Base-by-base conservation (phyloP, 306 rosid species). In the Erythrophleum fordii region DNA sequence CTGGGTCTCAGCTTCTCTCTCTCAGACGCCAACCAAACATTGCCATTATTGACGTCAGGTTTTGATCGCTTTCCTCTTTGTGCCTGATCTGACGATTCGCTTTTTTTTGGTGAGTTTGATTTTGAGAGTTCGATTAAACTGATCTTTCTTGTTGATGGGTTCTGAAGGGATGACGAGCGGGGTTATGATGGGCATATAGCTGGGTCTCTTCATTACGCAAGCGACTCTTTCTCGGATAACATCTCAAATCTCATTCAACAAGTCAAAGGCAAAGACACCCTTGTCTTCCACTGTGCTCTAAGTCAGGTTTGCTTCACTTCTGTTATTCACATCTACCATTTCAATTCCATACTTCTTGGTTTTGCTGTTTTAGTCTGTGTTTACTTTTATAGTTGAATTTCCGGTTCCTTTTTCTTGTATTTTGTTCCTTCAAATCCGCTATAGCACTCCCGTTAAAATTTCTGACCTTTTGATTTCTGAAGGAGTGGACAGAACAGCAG, bases 241-340 rank as follows among this genome's bases (percentile, higher is more conserved):
- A 85, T 92, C 11, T 53, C 93, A 2, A 84, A 88, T 72, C 97
- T 92, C 23, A 1, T 88, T 77, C 90, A 85, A 8, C 80, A 91
- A 37, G 93, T 91, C 74, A 81, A 88, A 53, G 97, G 90, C 68
- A 93, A 91, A 83, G 97, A 95, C 72, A 95, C 97, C 75, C 88
- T 93, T 20, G 97, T 95, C 53, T 95, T 92, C 71, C 97, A 90
- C 87, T 95, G 97, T 80, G 97, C 97, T 82, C 88, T 93, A 5
- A 91, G 95, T 81, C 97, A 88, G 92, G 93, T 90, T 60, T 42
- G 25, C 31, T 66, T 26, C 13, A 13, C 2, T 23, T 13, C 20
- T 11, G 66, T 17, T 60, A 2, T 14, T 60, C 22, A n/a, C 70
- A 25, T 22, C 16, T 44, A 5, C 37, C 29, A 13, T 12, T 39